Conservation (phyloP, 2,329 filamentous ascomycete genomes). For the Aureobasidium sp. region DNA sequence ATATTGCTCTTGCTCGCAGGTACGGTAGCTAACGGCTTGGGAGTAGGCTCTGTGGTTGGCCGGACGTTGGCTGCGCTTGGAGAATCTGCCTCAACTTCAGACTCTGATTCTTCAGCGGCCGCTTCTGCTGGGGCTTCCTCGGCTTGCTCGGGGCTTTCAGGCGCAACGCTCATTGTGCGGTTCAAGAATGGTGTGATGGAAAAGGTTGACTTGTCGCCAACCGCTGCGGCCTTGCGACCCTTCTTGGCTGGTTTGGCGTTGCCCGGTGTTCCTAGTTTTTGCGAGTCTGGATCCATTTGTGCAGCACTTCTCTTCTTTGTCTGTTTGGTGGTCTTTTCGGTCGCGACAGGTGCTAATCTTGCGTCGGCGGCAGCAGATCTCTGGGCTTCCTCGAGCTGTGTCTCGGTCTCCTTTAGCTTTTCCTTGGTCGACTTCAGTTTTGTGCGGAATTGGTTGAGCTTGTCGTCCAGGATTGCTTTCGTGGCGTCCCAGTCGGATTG, state of each 20-base stretch:
- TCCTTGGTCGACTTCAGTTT: conserved; percentile 66
- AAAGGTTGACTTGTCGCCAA: conserved; percentile 85
- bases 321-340: conserved; percentile 29
- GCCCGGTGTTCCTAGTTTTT: conserved; percentile 43
- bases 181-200: conserved; percentile 93
- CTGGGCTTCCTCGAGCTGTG: conserved; percentile 40
- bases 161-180: conserved; percentile 56
- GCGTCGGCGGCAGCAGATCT: conserved; percentile 26
- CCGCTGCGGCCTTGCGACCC: conserved; percentile 47
- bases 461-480: conserved; percentile 61
- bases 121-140: conserved; percentile 13
- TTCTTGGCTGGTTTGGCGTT: conserved; percentile 42
- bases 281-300: conserved; percentile 41
- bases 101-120: conserved; percentile 6
- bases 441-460: conserved; percentile 60
- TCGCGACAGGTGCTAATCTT: conserved; percentile 27
- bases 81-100: conserved; percentile 23
- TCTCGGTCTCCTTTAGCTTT: conserved; percentile 61
- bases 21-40: conserved; percentile 37
- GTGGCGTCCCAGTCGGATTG: conserved; percentile 55
- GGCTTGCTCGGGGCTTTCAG: conserved; percentile 26
- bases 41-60: conserved; percentile 19
- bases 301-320: conserved; percentile 36
- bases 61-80: conserved; percentile 23
- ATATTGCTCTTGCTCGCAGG: conserved; percentile 39